These are phyloP conservation scores for Penicillium sp. DNA, from an alignment of 2,329 filamentous ascomycete species.

Conservation along the genomic window DNA sequence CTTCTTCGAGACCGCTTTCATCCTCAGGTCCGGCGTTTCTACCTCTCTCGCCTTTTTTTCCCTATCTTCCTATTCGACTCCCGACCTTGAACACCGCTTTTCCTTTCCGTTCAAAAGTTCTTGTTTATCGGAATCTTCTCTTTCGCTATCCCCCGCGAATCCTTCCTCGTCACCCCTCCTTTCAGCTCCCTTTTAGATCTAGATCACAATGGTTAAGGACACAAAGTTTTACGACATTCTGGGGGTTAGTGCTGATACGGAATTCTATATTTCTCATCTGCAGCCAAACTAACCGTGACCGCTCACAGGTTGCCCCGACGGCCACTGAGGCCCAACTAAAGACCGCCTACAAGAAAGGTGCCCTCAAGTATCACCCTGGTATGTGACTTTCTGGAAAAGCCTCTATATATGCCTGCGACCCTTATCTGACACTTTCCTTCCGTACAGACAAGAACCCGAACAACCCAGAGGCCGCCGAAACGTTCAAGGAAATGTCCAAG, in stretches of 20 bases:
- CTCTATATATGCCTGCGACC: not conserved
- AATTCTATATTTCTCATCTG: not conserved
- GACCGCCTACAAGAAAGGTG: slow-evolving; percentile 92
- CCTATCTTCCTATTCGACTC: slow-evolving; percentile 18
- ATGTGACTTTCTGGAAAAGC: slow-evolving; percentile 54
- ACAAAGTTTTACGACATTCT: slow-evolving; percentile 55
- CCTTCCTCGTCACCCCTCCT: slow-evolving; percentile 12
- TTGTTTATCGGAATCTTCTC: slow-evolving; percentile 20
- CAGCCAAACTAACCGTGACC: slow-evolving; percentile 31
- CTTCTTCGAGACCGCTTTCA: slow-evolving; percentile 10
- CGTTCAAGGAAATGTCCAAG: slow-evolving; percentile 97
- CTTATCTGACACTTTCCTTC: slow-evolving; percentile 5
- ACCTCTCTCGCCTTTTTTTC: slow-evolving; percentile 16
- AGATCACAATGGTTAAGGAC: slow-evolving; percentile 56
- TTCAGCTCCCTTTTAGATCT: slow-evolving; percentile 22
- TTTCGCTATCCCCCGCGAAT: slow-evolving; percentile 8
- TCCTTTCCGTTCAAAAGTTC: slow-evolving; percentile 26
- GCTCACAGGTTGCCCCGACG: slow-evolving; percentile 71
- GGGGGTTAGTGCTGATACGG: slow-evolving; percentile 45
- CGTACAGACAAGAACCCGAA: slow-evolving; percentile 88
- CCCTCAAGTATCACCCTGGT: slow-evolving; percentile 87
- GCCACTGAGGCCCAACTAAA: slow-evolving; percentile 87
- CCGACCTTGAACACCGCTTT: slow-evolving; percentile 12
- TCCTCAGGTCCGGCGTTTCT: slow-evolving; percentile 15
- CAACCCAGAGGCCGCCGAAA: slow-evolving; percentile 91